phyloP scores from a whole-genome alignment of 2,329 filamentous ascomycete genomes.

The Penicillium vulpinum region DNA sequence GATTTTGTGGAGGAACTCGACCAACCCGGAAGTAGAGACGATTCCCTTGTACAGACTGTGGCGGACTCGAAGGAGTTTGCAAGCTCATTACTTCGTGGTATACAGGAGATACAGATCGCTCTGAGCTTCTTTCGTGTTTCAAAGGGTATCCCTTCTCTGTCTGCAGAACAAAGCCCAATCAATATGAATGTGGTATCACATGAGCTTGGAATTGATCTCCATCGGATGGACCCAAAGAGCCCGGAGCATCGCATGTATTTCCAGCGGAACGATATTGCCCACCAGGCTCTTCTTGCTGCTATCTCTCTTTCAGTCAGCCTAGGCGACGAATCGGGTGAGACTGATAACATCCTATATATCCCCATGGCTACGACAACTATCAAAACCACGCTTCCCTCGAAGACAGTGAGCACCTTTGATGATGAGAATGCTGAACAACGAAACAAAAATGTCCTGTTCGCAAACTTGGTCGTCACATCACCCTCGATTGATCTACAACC shows the following conservation, averaged over 20 bases:
- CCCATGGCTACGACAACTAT: constrained; percentile 97
- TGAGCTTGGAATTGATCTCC: constrained; percentile 88
- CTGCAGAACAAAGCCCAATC: constrained; percentile 68
- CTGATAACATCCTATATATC: constrained; percentile 85
- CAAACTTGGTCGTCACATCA: constrained; percentile 93
- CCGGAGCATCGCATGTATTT: constrained; percentile 99
- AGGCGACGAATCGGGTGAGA: constrained; percentile 82
- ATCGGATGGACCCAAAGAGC: constrained; percentile 86
- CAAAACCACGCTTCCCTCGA: constrained; percentile 90
- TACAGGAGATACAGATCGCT: constrained; percentile 95
- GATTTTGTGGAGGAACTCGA: constrained; percentile 75
- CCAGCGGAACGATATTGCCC: constrained; percentile 84
- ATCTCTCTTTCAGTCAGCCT: constrained; percentile 89
- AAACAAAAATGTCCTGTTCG: constrained; percentile 94
- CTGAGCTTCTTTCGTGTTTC: constrained; percentile 87
- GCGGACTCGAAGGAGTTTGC: constrained; percentile 92
- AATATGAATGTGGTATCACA: constrained; percentile 91
- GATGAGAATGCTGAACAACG: constrained; percentile 73
- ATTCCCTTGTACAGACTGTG: constrained; percentile 75
- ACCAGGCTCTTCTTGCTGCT: constrained; percentile 88
- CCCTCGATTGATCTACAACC: constrained; percentile 92
- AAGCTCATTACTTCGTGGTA: constrained; percentile 82
- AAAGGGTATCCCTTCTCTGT: constrained; percentile 70
- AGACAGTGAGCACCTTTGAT: constrained; percentile 78
- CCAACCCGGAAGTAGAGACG: constrained; percentile 64